Conservation (phyloP, 2,329 filamentous ascomycete species). For the Amauroascus niger region DNA sequence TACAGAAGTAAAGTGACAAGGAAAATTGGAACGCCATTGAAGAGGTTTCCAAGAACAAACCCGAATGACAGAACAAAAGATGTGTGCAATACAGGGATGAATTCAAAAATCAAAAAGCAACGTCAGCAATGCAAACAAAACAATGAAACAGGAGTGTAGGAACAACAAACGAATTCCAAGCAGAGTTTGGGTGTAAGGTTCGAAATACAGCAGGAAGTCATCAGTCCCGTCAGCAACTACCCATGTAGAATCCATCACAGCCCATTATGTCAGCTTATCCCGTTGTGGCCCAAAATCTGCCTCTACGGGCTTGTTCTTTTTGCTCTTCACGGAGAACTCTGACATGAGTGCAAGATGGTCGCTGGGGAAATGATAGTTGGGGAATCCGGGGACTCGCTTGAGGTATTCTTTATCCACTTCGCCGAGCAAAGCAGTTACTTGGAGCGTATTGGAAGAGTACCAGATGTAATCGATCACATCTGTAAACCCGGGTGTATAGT, state of each 20-base stretch:
- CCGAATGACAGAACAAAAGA: slow-evolving; percentile 15
- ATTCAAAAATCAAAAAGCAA: slow-evolving; percentile 18
- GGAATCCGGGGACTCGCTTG: slow-evolving; percentile 78
- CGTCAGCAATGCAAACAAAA: slow-evolving; percentile 23
- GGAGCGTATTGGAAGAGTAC: slow-evolving; percentile 85
- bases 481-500: slow-evolving; percentile 88
- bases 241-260: slow-evolving; percentile 28
- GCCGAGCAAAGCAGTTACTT: slow-evolving; percentile 73
- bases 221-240: slow-evolving; percentile 31
- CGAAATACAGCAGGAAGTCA: slow-evolving; percentile 29
- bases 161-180: slow-evolving; percentile 18
- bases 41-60: slow-evolving; percentile 26
- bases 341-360: slow-evolving; percentile 86
- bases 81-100: slow-evolving; percentile 13
- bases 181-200: slow-evolving; percentile 25
- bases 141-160: slow-evolving; percentile 14
- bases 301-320: slow-evolving; percentile 65
- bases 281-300: slow-evolving; percentile 51
- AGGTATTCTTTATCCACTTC: slow-evolving; percentile 80
- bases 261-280: slow-evolving; percentile 20
- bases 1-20: slow-evolving; percentile 5
- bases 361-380: slow-evolving; percentile 87
- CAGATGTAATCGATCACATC: slow-evolving; percentile 95
- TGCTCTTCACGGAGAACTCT: slow-evolving; percentile 78
- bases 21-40: slow-evolving; percentile 21